phyloP scores from a whole-genome alignment of 179 eudicot species.

The Spinacia oleracea region DNA sequence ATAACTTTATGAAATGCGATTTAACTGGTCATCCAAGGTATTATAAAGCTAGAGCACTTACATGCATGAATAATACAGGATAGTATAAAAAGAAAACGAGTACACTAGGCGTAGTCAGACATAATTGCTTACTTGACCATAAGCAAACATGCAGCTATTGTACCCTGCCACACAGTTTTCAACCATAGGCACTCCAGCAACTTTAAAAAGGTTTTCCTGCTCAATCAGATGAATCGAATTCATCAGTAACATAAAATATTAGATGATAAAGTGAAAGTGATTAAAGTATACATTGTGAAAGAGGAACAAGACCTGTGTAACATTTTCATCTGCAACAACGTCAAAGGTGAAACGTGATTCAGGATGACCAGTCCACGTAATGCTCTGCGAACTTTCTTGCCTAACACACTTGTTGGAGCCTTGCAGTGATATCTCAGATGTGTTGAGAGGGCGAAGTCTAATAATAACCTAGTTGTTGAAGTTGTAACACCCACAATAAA shows the following conservation, averaged over 20 bases:
- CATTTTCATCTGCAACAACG: constrained; percentile 86
- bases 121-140: constrained; percentile 77
- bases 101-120: not conserved
- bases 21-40: not conserved
- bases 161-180: constrained; percentile 95
- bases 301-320: constrained; percentile 64
- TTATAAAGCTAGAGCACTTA: not conserved
- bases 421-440: constrained; percentile 76
- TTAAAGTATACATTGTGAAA: not conserved
- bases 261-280: not conserved
- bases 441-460: constrained; percentile 81
- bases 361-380: constrained; percentile 96
- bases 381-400: constrained; percentile 84
- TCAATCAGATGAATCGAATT: not conserved
- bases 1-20: not conserved
- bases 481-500: not conserved
- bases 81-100: not conserved
- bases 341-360: constrained; percentile 97
- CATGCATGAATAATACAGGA: not conserved
- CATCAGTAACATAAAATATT: constrained; percentile 3
- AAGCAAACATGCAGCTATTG: constrained; percentile 99
- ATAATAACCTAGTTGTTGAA: constrained; percentile 70
- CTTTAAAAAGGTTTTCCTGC: constrained; percentile 91
- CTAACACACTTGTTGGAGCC: constrained; percentile 72
- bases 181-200: constrained; percentile 98